Base-by-base conservation (phyloP, 768 basidiomycete species). In the Asterophora lycoperdoides region DNA sequence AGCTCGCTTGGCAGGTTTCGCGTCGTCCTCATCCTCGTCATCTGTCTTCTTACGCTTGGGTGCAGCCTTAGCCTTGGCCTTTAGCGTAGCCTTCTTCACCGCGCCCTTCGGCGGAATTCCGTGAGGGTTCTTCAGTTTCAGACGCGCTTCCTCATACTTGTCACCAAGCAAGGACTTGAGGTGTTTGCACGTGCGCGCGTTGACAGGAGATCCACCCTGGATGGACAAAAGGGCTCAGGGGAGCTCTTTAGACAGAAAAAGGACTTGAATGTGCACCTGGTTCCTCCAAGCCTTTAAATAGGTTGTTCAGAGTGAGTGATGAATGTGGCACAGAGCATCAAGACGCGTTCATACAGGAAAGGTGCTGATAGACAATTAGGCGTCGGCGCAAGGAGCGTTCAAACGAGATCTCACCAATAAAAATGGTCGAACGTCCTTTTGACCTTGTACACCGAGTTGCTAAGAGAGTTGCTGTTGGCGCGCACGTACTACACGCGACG, bases 101-200 rank as follows among this genome's bases (percentile, higher is more conserved):
- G 47, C 52, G 17, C 56, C 57, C 42, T 64, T 63, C 2, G 60
- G 41, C 7, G 64, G 41, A 11, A 49, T 61, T 9, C 67, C 69
- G 19, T 66, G 52, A 6, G 72, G 71, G 47, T 75, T 75, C 50
- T 73, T 73, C 44, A 72, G 52, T 44, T 66, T 65, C 17, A 76
- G 41, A 8, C 77, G 71, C 5, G 75, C 76, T 28, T 60, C 59
- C 54, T 78, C 76, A 56, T 79, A 78, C 26, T 64, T 64, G 19
- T 75, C 73, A 5, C 76, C 76, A 2, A 78, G 63, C 17, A 77
- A 61, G 8, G 66, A 44, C 41, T 68, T 67, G 15, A 78, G 61
- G 53, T 78, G 76, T 48, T 76, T 77, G 64, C 76, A 78, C 13
- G 73, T 69, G 13, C 76, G 70, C 4, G 74, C 75, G 53, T 76